Conservation (phyloP, 208 protist genomes). For the Phytomonas sp. region DNA sequence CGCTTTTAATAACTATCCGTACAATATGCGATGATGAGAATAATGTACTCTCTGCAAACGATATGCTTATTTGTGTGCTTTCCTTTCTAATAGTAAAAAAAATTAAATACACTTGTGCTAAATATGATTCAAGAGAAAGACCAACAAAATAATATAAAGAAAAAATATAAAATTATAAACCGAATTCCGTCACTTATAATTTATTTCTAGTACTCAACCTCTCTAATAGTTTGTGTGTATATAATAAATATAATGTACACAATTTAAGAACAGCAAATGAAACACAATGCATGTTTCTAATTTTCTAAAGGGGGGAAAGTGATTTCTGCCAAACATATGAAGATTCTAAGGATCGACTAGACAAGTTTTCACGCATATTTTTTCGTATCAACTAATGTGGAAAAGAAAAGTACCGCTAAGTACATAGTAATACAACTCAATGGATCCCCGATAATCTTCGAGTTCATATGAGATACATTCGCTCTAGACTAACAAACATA, state of each 20-base stretch:
- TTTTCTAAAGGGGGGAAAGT: neutral
- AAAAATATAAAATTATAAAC: neutral
- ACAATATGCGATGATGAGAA: neutral
- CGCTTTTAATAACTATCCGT: neutral
- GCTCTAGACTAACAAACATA: neutral
- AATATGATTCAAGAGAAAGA: neutral
- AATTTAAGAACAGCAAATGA: neutral
- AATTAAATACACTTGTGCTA: neutral
- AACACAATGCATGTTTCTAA: neutral
- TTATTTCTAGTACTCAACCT: neutral
- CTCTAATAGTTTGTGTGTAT: neutral
- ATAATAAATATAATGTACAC: neutral
- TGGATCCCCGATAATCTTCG: neutral
- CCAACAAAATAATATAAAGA: neutral
- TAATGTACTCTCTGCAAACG: neutral
- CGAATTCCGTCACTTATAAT: neutral
- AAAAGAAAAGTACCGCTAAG: neutral
- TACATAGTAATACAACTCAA: neutral
- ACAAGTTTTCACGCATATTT: neutral
- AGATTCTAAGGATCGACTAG: neutral
- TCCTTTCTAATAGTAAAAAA: neutral
- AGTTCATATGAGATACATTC: neutral
- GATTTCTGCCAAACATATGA: neutral
- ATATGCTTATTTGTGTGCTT: neutral
- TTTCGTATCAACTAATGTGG: neutral